Conservation (phyloP, 345 rosid genomes). For the Salix udensis region DNA sequence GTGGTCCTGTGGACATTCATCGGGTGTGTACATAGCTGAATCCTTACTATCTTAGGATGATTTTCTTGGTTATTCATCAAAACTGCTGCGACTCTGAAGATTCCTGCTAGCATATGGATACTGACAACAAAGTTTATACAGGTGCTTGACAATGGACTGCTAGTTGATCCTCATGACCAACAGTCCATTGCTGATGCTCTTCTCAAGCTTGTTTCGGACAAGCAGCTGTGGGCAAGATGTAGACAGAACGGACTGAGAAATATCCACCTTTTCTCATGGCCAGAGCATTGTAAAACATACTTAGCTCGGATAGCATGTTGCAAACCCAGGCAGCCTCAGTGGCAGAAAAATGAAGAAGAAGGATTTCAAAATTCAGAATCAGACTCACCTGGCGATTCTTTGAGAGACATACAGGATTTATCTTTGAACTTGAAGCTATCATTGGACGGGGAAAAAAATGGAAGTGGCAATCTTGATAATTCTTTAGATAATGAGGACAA, state of each 20-base stretch:
- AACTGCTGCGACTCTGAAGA: conserved; percentile 3
- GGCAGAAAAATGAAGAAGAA: conserved; percentile 19
- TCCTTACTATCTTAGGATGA: conserved; percentile 7
- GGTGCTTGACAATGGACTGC: conserved; percentile 28
- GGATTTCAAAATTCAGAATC: conserved; percentile 8
- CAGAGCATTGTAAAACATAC: conserved; percentile 24
- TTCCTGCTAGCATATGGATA: neutral
- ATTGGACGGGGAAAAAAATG: conserved; percentile 22
- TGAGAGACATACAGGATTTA: conserved; percentile 23
- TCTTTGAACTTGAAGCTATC: conserved; percentile 22
- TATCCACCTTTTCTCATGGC: conserved; percentile 27
- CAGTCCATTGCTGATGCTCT: conserved; percentile 28
- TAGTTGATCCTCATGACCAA: conserved; percentile 27
- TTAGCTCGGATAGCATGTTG: conserved; percentile 21
- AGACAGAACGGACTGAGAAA: conserved; percentile 25
- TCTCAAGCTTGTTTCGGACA: conserved; percentile 25
- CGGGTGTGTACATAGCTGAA: conserved; percentile 44
- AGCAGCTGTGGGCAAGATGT: conserved; percentile 26
- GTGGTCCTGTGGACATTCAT: conserved; percentile 93
- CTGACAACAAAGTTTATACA: conserved; percentile 10
- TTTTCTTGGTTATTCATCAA: neutral
- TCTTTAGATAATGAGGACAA: conserved; percentile 14
- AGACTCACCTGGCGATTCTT: conserved; percentile 23
- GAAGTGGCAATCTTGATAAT: conserved; percentile 13
- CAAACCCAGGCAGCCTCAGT: conserved; percentile 20